phyloP scores from a whole-genome alignment of 495 filamentous ascomycete species.

The Aspergillus funiculosus region DNA sequence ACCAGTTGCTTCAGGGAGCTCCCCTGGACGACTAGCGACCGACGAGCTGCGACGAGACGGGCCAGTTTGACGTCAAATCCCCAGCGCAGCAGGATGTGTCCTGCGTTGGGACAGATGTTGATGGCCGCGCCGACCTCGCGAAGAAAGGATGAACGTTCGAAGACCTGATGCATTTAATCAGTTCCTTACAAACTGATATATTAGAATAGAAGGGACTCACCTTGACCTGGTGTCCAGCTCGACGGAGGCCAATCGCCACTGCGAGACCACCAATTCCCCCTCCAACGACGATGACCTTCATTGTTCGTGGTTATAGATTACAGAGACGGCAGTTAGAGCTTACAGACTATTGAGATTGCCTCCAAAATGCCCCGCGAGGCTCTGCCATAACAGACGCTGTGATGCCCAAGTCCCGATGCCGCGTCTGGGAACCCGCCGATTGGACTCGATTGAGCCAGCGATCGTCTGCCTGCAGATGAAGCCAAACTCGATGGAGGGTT shows the following conservation, averaged over 20 bases:
- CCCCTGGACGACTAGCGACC: neutral
- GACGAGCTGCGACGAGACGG: neutral
- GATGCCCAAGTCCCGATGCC: too few relatives aligned
- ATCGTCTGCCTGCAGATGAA: too few relatives aligned
- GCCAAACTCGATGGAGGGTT: too few relatives aligned
- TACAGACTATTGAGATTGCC: too few relatives aligned
- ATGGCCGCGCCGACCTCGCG: constrained; percentile 9
- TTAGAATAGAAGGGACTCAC: too few relatives aligned
- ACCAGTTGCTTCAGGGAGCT: neutral
- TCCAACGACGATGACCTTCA: constrained; percentile 9
- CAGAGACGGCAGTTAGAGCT: too few relatives aligned
- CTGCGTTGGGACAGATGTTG: constrained; percentile 7
- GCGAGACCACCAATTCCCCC: constrained; percentile 4
- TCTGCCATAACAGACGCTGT: too few relatives aligned
- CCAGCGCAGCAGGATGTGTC: neutral
- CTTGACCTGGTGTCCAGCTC: constrained; percentile 3
- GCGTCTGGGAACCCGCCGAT: too few relatives aligned
- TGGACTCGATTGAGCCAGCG: too few relatives aligned
- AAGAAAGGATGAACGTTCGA: constrained; percentile 7
- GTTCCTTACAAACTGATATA: too few relatives aligned
- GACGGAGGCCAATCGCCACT: constrained; percentile 2
- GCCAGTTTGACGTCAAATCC: neutral
- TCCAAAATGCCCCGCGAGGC: too few relatives aligned
- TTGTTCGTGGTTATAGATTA: neutral
- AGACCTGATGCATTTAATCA: neutral